Percentiles rank a stretch among this genome's conserved stretches.
phyloP scores from a whole-genome alignment of 2,329 filamentous ascomycete species.

The Colletotrichum simmondsii region DNA sequence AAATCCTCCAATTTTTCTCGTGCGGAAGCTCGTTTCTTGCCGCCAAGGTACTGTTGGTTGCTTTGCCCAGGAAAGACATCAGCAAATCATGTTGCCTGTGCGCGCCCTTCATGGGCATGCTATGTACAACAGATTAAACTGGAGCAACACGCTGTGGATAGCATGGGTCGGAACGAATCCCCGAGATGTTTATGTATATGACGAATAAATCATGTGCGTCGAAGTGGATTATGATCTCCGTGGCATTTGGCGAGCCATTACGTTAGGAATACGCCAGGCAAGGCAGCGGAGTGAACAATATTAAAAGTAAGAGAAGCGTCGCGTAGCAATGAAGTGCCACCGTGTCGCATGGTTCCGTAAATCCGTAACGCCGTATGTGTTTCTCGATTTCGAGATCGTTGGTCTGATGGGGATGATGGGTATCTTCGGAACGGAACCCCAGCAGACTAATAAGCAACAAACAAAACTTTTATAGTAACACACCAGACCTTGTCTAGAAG shows the following conservation, averaged over 20 bases:
- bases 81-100: background rate
- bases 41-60: constrained; percentile 6
- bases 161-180: background rate
- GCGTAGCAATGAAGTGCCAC: background rate
- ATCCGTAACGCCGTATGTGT: constrained; percentile 21
- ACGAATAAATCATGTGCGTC: constrained; percentile 32
- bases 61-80: background rate
- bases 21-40: background rate
- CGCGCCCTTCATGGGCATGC: background rate
- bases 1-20: constrained; percentile 16
- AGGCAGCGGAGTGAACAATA: constrained; percentile 3
- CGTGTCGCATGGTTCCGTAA: constrained; percentile 17
- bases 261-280: background rate
- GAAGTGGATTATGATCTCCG: constrained; percentile 25
- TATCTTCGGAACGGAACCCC: constrained; percentile 32
- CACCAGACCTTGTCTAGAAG: constrained; percentile 67
- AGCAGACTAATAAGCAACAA: constrained; percentile 20
- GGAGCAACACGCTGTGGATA: background rate
- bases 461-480: background rate
- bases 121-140: constrained; percentile 26
- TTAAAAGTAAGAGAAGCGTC: constrained; percentile 17
- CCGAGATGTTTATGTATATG: constrained; percentile 21
- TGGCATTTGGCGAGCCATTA: background rate
- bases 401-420: constrained; percentile 25
- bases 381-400: constrained; percentile 9